Evolutionary conservation across 2,329 filamentous ascomycete genomes (phyloP).

Genomic region (Pyrenophora seminiperda): DNA sequence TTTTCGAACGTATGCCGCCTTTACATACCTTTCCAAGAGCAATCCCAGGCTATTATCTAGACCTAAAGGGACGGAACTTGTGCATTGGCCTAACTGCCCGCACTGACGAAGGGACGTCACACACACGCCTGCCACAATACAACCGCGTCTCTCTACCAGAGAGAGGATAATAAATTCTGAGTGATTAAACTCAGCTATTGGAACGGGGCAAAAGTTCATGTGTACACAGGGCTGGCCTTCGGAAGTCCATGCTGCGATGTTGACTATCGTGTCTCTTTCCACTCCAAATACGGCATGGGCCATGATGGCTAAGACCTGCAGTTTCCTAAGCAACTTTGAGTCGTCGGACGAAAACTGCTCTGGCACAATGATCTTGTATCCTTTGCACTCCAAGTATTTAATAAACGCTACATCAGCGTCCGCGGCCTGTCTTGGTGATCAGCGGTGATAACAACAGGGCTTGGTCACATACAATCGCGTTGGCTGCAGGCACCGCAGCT

Average conservation of each 20-base stretch:
- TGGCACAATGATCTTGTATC: neutral
- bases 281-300: neutral
- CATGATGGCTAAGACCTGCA: neutral
- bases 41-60: neutral
- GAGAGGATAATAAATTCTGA: conserved; percentile 1
- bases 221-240: conserved; percentile 1
- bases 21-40: conserved; percentile 1
- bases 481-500: neutral
- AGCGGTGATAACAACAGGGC: conserved; percentile 1
- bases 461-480: neutral
- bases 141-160: neutral
- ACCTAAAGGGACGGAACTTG: neutral
- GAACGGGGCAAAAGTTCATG: neutral
- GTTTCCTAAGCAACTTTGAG: neutral
- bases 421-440: neutral
- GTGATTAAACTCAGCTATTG: conserved; percentile 1
- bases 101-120: neutral
- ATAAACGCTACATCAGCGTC: conserved; percentile 1
- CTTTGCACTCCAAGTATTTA: neutral
- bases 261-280: conserved; percentile 1
- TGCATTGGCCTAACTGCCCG: neutral
- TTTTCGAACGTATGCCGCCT: neutral
- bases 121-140: neutral
- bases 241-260: neutral
- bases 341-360: neutral